A percentile compares a stretch with the other conserved stretches of the same genome.
These are phyloP conservation scores for Xylariaceae sp. DNA, from an alignment of 2,329 filamentous ascomycete genomes.

Conservation along the genomic window DNA sequence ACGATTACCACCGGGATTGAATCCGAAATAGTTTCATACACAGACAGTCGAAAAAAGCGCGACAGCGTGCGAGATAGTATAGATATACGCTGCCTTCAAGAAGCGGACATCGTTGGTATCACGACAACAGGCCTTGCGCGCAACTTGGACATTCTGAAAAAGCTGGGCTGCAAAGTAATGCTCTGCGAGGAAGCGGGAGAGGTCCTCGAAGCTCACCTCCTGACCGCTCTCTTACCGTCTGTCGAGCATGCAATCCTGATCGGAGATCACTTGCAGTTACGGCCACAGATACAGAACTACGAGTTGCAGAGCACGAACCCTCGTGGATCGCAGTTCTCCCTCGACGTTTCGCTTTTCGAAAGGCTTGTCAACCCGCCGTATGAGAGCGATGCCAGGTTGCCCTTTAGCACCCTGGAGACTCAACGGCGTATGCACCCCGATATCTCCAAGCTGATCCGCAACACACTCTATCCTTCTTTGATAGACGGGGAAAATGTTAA, in stretches of 20 bases:
- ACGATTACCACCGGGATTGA: constrained; percentile 14
- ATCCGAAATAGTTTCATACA: constrained; percentile 12
- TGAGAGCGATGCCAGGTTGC: constrained; percentile 31
- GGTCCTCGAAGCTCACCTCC: constrained; percentile 64
- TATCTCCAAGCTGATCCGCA: constrained; percentile 56
- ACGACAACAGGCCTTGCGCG: constrained; percentile 63
- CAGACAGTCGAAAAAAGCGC: constrained; percentile 15
- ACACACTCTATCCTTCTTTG: constrained; percentile 56
- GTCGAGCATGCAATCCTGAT: constrained; percentile 66
- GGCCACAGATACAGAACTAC: constrained; percentile 60
- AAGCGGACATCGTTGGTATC: constrained; percentile 56
- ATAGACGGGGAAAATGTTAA: constrained; percentile 46
- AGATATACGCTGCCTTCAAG: constrained; percentile 41
- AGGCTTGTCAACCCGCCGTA: constrained; percentile 46
- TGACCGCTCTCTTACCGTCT: constrained; percentile 61
- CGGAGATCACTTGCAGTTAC: constrained; percentile 65
- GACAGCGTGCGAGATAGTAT: constrained; percentile 36
- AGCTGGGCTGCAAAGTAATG: constrained; percentile 57
- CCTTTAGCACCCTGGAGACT: constrained; percentile 46
- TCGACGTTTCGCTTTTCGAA: constrained; percentile 66
- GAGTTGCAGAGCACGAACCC: constrained; percentile 54
- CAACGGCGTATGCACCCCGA: constrained; percentile 64
- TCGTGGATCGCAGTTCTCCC: constrained; percentile 50
- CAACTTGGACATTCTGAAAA: constrained; percentile 52
- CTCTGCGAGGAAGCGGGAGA: constrained; percentile 72